These are phyloP conservation scores for Pseudonitzschia delicatissima DNA, from an alignment of 108 stramenopile genomes.

Conservation along the genomic window DNA sequence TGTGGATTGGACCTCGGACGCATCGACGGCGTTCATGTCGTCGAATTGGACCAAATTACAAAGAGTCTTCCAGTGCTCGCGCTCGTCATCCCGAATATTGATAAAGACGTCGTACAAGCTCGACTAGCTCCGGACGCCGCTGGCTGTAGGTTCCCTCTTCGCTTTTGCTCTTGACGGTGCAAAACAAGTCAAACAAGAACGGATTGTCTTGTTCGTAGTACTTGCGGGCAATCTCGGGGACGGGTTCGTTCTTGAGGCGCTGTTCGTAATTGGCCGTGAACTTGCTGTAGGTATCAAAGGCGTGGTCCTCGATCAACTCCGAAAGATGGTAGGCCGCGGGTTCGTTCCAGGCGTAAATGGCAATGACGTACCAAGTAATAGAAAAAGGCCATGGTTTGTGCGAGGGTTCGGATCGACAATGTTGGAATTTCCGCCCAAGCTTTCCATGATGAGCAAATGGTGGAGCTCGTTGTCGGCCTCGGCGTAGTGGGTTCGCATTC, in stretches of 20 bases:
- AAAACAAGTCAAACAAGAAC: slow-evolving; percentile 80
- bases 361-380: slow-evolving; percentile 88
- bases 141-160: background rate
- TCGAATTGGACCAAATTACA: slow-evolving; percentile 58
- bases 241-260: slow-evolving; percentile 51
- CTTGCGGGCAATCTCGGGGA: slow-evolving; percentile 60
- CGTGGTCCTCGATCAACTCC: slow-evolving; percentile 85
- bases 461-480: slow-evolving; percentile 95
- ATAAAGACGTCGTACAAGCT: slow-evolving; percentile 84
- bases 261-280: slow-evolving; percentile 65
- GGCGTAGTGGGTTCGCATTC: slow-evolving; percentile 71
- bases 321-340: slow-evolving; percentile 77
- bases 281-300: slow-evolving; percentile 77
- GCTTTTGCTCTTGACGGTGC: slow-evolving; percentile 19
- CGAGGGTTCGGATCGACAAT: slow-evolving; percentile 78
- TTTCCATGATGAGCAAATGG: slow-evolving; percentile 96
- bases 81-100: slow-evolving; percentile 84
- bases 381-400: slow-evolving; percentile 88
- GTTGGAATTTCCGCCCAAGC: slow-evolving; percentile 80
- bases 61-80: slow-evolving; percentile 66
- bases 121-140: slow-evolving; percentile 60
- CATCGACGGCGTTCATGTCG: slow-evolving; percentile 51
- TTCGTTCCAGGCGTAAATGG: slow-evolving; percentile 73
- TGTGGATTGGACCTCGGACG: slow-evolving; percentile 33
- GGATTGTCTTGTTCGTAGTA: slow-evolving; percentile 78